These are phyloP conservation scores for Bipolaris gigantea DNA, from an alignment of 2,329 filamentous ascomycete species.

Conservation along the genomic window DNA sequence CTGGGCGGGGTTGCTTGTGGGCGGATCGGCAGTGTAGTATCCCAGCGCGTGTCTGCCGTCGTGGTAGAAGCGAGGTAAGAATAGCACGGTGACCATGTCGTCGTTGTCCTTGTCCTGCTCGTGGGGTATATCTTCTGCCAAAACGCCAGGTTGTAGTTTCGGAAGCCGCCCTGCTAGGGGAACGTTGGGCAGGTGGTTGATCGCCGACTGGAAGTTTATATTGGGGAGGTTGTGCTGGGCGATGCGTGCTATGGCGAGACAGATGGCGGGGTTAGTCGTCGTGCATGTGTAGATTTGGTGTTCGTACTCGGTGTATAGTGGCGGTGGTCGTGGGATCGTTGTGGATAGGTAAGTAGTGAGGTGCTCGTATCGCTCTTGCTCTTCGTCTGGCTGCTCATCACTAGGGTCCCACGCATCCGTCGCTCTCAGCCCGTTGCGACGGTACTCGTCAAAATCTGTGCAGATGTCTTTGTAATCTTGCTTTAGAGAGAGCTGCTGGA, in stretches of 20 bases:
- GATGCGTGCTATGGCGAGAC: conserved; percentile 26
- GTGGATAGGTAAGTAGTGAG: too few relatives aligned
- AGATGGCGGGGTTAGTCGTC: conserved; percentile 22
- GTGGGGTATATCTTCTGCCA: conserved; percentile 3
- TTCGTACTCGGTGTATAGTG: neutral
- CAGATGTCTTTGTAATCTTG: conserved; percentile 1
- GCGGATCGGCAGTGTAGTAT: conserved; percentile 4
- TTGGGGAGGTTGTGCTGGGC: conserved; percentile 23
- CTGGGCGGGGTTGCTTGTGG: too few relatives aligned
- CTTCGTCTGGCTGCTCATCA: neutral
- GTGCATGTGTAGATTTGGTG: conserved; percentile 19
- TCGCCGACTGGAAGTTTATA: conserved; percentile 21
- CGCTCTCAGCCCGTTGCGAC: neutral
- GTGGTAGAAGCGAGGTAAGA: conserved; percentile 24
- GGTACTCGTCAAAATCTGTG: neutral
- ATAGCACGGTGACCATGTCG: conserved; percentile 4
- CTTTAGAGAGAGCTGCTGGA: conserved; percentile 1
- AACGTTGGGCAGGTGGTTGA: conserved; percentile 27
- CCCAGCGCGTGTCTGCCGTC: conserved; percentile 20
- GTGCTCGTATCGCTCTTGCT: neutral
- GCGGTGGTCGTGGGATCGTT: neutral
- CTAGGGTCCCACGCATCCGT: neutral
- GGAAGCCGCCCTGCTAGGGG: conserved; percentile 6
- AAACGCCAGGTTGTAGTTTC: neutral
- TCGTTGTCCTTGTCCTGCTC: neutral